Evolutionary conservation across 78 protist genomes (phyloP).

Genomic region (Dictyostelium intermedium): DNA sequence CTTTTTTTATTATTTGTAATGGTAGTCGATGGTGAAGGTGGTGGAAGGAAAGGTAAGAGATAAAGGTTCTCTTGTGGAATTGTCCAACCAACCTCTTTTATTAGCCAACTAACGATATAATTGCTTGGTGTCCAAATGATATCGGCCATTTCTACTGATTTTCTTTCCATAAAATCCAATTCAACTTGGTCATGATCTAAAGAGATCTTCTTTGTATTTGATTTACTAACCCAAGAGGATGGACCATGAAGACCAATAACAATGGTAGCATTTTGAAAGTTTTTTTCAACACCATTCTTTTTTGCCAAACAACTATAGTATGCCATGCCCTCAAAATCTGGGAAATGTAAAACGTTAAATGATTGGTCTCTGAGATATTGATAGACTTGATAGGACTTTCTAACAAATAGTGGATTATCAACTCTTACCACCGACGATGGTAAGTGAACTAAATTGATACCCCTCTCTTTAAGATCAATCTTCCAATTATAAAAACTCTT

Average conservation of each 20-base stretch:
- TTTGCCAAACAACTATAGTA: conserved; percentile 42
- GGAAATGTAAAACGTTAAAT: conserved; percentile 61
- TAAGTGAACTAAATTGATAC: conserved; percentile 25
- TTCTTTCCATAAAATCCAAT: conserved; percentile 51
- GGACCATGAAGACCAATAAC: conserved; percentile 73
- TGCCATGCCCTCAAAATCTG: conserved; percentile 71
- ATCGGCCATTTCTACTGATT: conserved; percentile 53
- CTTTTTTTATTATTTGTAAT: neutral
- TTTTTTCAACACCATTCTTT: neutral
- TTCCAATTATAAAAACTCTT: conserved; percentile 51
- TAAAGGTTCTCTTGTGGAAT: neutral
- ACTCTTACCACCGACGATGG: conserved; percentile 12
- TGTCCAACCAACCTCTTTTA: conserved; percentile 18
- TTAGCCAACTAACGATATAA: conserved; percentile 53
- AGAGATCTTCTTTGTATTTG: neutral
- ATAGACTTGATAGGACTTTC: conserved; percentile 63
- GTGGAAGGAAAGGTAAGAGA: conserved; percentile 45
- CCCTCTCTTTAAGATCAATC: neutral
- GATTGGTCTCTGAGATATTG: conserved; percentile 20
- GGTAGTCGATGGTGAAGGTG: neutral
- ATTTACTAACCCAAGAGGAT: conserved; percentile 32
- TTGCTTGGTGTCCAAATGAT: conserved; percentile 66
- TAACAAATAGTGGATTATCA: conserved; percentile 32
- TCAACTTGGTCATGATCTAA: conserved; percentile 37
- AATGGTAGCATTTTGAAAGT: neutral